Evolutionary conservation across 257 asterid genomes (phyloP).

Genomic region (Nicotiana tabacum): DNA sequence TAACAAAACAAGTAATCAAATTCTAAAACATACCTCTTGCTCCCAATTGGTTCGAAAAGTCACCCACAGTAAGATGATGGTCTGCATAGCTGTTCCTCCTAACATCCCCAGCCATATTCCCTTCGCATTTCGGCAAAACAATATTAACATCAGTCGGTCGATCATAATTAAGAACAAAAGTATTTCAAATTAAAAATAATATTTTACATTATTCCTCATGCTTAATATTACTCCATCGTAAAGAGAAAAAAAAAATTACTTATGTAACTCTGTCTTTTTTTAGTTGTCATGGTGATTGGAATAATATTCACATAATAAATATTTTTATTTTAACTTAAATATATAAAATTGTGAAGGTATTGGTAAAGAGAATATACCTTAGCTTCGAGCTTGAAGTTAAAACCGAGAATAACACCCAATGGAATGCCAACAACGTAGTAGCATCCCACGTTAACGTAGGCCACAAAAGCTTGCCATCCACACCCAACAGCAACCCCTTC

Average conservation of each 20-base stretch:
- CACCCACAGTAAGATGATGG: conserved; percentile 23
- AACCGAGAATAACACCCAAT: conserved; percentile 23
- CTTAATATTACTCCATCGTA: too few relatives aligned
- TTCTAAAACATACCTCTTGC: conserved; percentile 15
- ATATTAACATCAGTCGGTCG: background rate
- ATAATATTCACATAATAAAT: too few relatives aligned
- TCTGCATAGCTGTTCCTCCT: conserved; percentile 27
- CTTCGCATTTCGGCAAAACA: conserved; percentile 1
- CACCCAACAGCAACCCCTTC: conserved; percentile 40
- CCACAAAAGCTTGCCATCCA: conserved; percentile 37
- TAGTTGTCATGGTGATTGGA: too few relatives aligned
- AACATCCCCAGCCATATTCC: conserved; percentile 30
- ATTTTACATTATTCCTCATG: background rate
- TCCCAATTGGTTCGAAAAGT: conserved; percentile 27
- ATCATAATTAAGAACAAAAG: background rate
- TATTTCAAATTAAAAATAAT: background rate
- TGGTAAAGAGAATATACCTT: conserved; percentile 7
- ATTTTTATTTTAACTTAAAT: background rate
- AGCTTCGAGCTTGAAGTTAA: conserved; percentile 20
- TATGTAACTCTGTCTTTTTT: too few relatives aligned
- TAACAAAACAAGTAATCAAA: too few relatives aligned
- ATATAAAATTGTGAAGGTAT: background rate
- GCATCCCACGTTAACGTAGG: conserved; percentile 28
- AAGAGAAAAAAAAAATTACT: too few relatives aligned
- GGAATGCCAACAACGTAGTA: conserved; percentile 30